Evolutionary conservation across 441 rosid species (phyloP).

Genomic region (Populus hybrid): DNA sequence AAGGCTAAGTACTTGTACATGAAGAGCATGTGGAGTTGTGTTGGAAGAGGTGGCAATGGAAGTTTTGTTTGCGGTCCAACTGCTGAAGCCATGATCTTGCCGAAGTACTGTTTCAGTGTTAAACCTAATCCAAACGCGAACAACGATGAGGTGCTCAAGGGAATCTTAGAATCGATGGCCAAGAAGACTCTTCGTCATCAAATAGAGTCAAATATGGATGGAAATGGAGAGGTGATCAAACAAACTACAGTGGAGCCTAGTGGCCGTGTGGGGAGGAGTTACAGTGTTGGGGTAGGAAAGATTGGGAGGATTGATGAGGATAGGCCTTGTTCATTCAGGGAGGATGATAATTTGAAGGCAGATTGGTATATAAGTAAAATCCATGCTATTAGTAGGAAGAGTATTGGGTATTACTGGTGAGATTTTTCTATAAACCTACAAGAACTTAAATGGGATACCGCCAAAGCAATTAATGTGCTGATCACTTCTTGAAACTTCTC

Average conservation of each 20-base stretch:
- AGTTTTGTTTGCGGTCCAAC: slow-evolving; percentile 13
- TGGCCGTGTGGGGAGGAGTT: slow-evolving; percentile 25
- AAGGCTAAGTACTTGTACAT: slow-evolving; percentile 37
- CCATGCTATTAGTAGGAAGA: background rate
- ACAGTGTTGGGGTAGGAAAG: slow-evolving; percentile 45
- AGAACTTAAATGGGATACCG: background rate
- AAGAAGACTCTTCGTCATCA: slow-evolving; percentile 2
- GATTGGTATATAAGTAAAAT: background rate
- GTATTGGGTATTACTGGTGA: background rate
- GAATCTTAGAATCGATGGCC: slow-evolving; percentile 23
- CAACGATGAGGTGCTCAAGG: slow-evolving; percentile 20
- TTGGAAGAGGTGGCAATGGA: slow-evolving; percentile 14
- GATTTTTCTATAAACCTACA: too few relatives aligned
- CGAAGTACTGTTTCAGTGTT: slow-evolving; percentile 28
- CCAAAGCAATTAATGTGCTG: too few relatives aligned
- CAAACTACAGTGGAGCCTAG: background rate
- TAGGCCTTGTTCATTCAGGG: slow-evolving; percentile 38
- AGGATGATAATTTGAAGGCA: slow-evolving; percentile 6
- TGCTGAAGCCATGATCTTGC: slow-evolving; percentile 18
- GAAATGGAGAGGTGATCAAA: background rate
- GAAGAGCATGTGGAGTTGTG: slow-evolving; percentile 27
- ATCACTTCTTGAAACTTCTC: background rate
- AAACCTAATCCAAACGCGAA: slow-evolving; percentile 8
- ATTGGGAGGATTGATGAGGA: slow-evolving; percentile 49
- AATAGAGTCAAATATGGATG: background rate